Evolutionary conservation across 139 green algal genomes (phyloP).

Genomic region (Raphidocelis subcapitata): DNA sequence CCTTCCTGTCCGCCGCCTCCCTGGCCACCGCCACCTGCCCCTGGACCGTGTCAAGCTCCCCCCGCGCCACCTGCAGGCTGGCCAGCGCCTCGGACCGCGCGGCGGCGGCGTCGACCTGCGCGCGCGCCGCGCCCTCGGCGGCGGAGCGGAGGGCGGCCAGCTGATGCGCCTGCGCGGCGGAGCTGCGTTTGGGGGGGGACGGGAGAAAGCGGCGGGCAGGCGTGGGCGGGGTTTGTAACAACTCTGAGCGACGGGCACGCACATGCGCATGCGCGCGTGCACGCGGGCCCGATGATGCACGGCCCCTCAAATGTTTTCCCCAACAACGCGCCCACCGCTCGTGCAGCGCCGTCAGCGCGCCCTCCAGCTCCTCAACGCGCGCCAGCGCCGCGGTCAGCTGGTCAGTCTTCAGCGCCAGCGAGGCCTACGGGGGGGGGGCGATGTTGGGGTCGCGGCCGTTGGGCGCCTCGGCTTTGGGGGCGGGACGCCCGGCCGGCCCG

Average conservation of each 20-base stretch:
- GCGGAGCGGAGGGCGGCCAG: not conserved
- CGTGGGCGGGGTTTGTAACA: too few relatives aligned
- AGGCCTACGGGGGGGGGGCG: not conserved
- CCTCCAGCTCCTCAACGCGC: conserved; percentile 20
- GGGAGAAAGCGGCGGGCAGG: too few relatives aligned
- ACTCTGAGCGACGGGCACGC: too few relatives aligned
- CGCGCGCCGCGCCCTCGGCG: conserved; percentile 10
- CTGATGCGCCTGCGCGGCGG: too few relatives aligned
- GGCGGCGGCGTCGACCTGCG: conserved; percentile 20
- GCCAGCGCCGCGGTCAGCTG: conserved; percentile 17
- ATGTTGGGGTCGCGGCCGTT: too few relatives aligned
- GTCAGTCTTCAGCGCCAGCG: conserved; percentile 28
- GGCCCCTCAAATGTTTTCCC: not conserved
- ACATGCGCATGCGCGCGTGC: too few relatives aligned
- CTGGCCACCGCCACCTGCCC: conserved; percentile 17
- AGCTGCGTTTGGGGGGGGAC: too few relatives aligned
- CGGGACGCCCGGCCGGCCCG: too few relatives aligned
- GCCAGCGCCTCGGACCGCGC: conserved; percentile 23
- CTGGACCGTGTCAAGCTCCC: conserved; percentile 24
- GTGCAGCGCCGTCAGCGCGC: not conserved
- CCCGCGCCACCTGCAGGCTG: conserved; percentile 1
- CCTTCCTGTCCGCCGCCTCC: conserved; percentile 28
- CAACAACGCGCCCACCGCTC: not conserved
- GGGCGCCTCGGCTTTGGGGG: too few relatives aligned
- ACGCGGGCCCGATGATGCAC: too few relatives aligned